Conservation (phyloP, 2,329 filamentous ascomycete genomes). For the Claviceps digitariae region DNA sequence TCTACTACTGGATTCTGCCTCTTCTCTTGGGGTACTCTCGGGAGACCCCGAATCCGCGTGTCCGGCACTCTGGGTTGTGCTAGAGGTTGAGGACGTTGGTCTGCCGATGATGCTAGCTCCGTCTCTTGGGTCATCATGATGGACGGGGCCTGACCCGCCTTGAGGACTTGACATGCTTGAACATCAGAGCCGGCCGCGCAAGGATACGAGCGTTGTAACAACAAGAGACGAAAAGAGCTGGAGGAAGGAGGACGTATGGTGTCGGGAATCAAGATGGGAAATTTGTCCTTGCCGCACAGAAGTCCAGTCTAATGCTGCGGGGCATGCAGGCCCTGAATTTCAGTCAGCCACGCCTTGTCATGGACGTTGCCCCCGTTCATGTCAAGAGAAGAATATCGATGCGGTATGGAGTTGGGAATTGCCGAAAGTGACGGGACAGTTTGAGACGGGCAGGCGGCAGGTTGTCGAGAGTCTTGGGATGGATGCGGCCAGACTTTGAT, state of each 20-base stretch:
- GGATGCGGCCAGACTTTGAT: neutral
- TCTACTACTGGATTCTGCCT: neutral
- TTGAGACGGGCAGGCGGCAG: neutral
- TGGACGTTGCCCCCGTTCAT: neutral
- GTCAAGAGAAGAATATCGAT: neutral
- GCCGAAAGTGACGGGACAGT: neutral
- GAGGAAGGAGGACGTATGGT: neutral
- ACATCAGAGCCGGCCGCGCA: constrained; percentile 10
- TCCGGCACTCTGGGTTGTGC: neutral
- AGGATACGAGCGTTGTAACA: neutral
- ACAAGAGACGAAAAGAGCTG: neutral
- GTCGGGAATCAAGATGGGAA: neutral
- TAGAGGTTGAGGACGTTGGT: neutral
- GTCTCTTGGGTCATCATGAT: constrained; percentile 4
- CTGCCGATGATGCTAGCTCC: neutral
- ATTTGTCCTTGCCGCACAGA: neutral
- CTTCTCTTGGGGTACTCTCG: neutral
- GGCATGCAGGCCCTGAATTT: constrained; percentile 2
- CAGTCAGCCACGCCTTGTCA: constrained; percentile 1
- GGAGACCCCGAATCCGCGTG: neutral
- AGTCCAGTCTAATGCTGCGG: neutral
- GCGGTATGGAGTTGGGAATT: neutral
- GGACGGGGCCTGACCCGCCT: constrained; percentile 12
- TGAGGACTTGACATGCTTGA: constrained; percentile 20
- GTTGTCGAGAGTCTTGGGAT: neutral